Evolutionary conservation across 768 basidiomycete genomes (phyloP).

Genomic region (Atractiella rhizophila): DNA sequence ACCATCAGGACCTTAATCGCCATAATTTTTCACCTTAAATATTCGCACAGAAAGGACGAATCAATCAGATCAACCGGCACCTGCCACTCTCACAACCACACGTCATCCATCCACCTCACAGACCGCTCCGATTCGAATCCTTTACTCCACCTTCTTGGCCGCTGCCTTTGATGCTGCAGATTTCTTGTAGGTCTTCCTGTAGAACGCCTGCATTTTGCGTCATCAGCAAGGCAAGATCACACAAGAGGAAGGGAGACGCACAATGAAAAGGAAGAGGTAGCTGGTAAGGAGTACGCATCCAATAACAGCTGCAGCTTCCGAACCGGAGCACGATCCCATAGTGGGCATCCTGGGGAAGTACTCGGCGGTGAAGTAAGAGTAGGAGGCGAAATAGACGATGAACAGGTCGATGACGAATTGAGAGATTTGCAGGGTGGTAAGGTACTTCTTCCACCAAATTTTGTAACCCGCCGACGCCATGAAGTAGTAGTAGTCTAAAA

Average conservation of each 20-base stretch:
- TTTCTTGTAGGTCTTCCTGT: slow-evolving; percentile 9
- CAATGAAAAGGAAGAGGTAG: slow-evolving; percentile 86
- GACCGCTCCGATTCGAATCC: no score
- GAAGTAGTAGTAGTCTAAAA: slow-evolving; percentile 93
- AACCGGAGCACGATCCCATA: slow-evolving; percentile 61
- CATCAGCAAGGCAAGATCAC: background rate
- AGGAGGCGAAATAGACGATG: slow-evolving; percentile 77
- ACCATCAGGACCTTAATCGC: no score
- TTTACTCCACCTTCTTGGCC: no score
- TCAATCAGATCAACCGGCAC: no score
- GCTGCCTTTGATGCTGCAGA: slow-evolving; percentile 2
- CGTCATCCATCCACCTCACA: no score
- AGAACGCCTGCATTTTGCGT: slow-evolving; percentile 4
- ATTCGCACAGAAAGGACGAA: no score
- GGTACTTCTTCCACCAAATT: slow-evolving; percentile 99
- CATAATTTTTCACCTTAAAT: no score
- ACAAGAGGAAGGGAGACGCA: background rate
- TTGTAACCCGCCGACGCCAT: slow-evolving; percentile 71
- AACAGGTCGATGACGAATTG: slow-evolving; percentile 83
- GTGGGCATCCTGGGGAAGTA: slow-evolving; percentile 38
- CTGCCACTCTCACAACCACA: no score
- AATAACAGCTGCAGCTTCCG: slow-evolving; percentile 61
- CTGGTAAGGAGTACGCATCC: slow-evolving; percentile 68
- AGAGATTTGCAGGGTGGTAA: slow-evolving; percentile 84
- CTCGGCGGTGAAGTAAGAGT: slow-evolving; percentile 48